phyloP scores from a whole-genome alignment of 257 asterid genomes.

The Linderniella brevidens region DNA sequence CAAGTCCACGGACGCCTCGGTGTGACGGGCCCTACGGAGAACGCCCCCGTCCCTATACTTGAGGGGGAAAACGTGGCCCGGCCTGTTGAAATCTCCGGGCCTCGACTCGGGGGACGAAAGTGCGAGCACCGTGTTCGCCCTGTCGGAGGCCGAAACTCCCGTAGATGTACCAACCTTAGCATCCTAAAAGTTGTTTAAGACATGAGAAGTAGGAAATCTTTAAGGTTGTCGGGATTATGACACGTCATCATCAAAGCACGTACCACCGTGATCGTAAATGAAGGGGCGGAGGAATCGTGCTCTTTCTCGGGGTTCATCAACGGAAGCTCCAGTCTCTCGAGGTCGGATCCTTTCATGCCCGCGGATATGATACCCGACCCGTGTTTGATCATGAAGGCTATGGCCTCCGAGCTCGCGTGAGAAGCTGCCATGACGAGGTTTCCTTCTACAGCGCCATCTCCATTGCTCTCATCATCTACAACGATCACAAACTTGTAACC shows the following conservation, averaged over 20 bases:
- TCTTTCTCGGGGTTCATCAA: slow-evolving; percentile 62
- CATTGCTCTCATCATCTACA: slow-evolving; percentile 59
- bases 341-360: slow-evolving; percentile 70
- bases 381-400: slow-evolving; percentile 55
- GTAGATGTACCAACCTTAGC: slow-evolving; percentile 48
- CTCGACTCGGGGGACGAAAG: slow-evolving; percentile 46
- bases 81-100: slow-evolving; percentile 63
- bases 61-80: slow-evolving; percentile 81
- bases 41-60: slow-evolving; percentile 76
- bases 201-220: not conserved
- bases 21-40: slow-evolving; percentile 60
- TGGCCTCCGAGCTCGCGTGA: slow-evolving; percentile 21
- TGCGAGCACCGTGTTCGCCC: slow-evolving; percentile 60
- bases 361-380: slow-evolving; percentile 85
- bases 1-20: slow-evolving; percentile 91
- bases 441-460: slow-evolving; percentile 41
- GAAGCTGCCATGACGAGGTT: slow-evolving; percentile 75
- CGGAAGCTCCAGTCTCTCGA: slow-evolving; percentile 62
- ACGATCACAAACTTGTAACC: slow-evolving; percentile 57
- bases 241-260: not conserved
- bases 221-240: not conserved
- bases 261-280: slow-evolving; percentile 86
- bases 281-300: slow-evolving; percentile 65
- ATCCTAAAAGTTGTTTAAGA: slow-evolving; percentile 27
- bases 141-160: slow-evolving; percentile 72